Base-by-base conservation (phyloP, 2,329 filamentous ascomycete species). In the Didymella pomorum region DNA sequence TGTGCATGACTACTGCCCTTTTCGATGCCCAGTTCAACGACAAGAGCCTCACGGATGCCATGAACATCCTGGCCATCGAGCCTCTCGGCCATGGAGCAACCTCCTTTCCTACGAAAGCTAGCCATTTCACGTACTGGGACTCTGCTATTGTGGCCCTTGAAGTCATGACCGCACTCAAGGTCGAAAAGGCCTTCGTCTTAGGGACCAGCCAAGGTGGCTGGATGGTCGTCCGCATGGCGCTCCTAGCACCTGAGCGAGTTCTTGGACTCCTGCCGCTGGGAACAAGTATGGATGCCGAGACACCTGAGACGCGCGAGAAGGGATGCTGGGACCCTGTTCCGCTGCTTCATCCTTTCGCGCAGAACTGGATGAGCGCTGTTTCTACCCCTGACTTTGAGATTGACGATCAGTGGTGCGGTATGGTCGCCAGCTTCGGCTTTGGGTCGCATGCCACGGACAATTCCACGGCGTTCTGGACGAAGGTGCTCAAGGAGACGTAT, bases 61-160 rank as follows among this genome's bases (percentile, higher is more conserved):
- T 81, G 68, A 84, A 84, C 62, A 72, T 84, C 4, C 64, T 84
- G 10, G 80, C 82, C 18, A 82, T 84, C 54, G 83, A 84, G 65
- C 76, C 80, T 4, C 76, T 84, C 10, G 83, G 82, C 18, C 82
- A 84, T 64, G 82, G 82, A 7, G 67, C 79, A 56, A 84, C 82
- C 2, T 49, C 43, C 20, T 50, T 60, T 21, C 60, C 60, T 8
- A 56, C 48, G 20, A 56, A 56, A 28, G 56, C 52, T 14, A 35
- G n/a, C 21, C 52, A 56, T 20, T 60, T 60, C 25, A 60, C 58
- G 20, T 60, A 60, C 39, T 60, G 58, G 58, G 58, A 60, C 37
- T 52, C 52, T 7, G 58, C 58, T 2, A 42, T 43, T 6, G 44
- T 56, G 8, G 52, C 58, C 2, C 33, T 60, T 12, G 58, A 60